A percentile compares a stretch with the other conserved stretches of the same genome.
These are phyloP conservation scores for Fusarium succisae DNA, from an alignment of 2,329 filamentous ascomycete genomes.

Conservation along the genomic window DNA sequence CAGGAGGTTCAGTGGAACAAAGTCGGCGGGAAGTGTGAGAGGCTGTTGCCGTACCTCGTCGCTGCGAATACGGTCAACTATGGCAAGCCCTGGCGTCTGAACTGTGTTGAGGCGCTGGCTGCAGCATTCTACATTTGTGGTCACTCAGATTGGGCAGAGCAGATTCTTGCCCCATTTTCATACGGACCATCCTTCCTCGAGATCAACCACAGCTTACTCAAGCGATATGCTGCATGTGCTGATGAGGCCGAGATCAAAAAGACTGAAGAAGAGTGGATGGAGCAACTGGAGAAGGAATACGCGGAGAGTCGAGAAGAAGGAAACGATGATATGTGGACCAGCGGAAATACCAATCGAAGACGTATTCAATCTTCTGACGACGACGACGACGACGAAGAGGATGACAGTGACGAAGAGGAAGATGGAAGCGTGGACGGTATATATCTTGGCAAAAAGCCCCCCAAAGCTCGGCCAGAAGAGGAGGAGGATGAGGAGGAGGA, in stretches of 20 bases:
- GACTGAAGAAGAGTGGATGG: constrained; percentile 88
- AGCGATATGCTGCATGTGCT: constrained; percentile 83
- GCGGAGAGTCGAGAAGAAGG: constrained; percentile 77
- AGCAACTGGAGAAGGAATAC: constrained; percentile 89
- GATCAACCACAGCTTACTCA: constrained; percentile 86
- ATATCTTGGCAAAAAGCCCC: constrained; percentile 66
- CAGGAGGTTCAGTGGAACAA: constrained; percentile 89
- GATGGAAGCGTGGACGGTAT: constrained; percentile 64
- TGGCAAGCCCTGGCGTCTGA: constrained; percentile 91
- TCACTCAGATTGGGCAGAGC: constrained; percentile 87
- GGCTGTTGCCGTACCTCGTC: constrained; percentile 91
- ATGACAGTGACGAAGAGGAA: constrained; percentile 56
- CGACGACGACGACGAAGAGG: constrained; percentile 57
- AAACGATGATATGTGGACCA: constrained; percentile 85
- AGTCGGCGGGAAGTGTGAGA: constrained; percentile 93
- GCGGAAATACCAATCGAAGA: constrained; percentile 84
- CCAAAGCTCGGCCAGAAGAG: constrained; percentile 47
- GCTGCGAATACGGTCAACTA: constrained; percentile 98
- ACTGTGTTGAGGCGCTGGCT: constrained; percentile 94
- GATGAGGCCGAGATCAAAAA: constrained; percentile 85
- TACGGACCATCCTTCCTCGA: constrained; percentile 90
- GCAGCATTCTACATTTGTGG: constrained; percentile 95
- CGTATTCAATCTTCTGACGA: constrained; percentile 62
- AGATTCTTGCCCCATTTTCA: constrained; percentile 83
- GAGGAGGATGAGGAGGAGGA: constrained; percentile 51